Base-by-base conservation (phyloP, 2,329 filamentous ascomycete species). In the Aspergillus aculeatinus region DNA sequence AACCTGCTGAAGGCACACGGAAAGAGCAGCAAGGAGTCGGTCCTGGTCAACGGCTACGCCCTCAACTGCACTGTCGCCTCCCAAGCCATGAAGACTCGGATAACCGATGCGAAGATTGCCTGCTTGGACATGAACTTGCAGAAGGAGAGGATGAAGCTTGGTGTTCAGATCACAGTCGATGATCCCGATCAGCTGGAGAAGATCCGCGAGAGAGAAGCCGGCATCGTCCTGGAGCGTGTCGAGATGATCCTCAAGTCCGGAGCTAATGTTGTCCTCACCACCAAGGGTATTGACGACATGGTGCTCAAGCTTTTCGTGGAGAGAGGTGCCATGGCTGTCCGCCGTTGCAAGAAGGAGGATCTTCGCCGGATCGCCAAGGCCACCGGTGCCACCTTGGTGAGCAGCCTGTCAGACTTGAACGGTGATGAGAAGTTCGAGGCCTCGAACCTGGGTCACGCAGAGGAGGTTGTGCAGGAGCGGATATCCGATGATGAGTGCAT, bases 401-500 rank as follows among this genome's bases (percentile, higher is more conserved):
- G 90, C 82, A 94, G 92, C 7, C 83, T 99, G 51, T 98, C 95
- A 4, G 96, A 99, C 76, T 82, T 99, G 65, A 98, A 99, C 74
- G 95, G 95, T 60, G 95, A 99, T 75, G 95, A 99, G 82, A 92
- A 90, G 75, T 99, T 98, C 71, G 95, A 99, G 68, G 82, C 91
- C 23, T 92, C 92, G 47, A 91, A 91, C 74, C 84, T 99, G 42
- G 95, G 95, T 61, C 84, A 92, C 65, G 95, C 95, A 14, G 95
- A 99, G 70, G 95, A 98, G 79, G 94, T 99, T 64, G 86, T 90
- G n/a, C 95, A 99, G 79, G 95, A 98, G 83, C 90, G 94, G 72
- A 98, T 99, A 75, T 98, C 95, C 2, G 95, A 99, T 72, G 95
- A 99, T 69, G 95, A 99, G 82, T 98, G 94, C 78, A 99, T 99